phyloP scores from a whole-genome alignment of 2,329 filamentous ascomycete genomes.

The Triangularia verruculosa region DNA sequence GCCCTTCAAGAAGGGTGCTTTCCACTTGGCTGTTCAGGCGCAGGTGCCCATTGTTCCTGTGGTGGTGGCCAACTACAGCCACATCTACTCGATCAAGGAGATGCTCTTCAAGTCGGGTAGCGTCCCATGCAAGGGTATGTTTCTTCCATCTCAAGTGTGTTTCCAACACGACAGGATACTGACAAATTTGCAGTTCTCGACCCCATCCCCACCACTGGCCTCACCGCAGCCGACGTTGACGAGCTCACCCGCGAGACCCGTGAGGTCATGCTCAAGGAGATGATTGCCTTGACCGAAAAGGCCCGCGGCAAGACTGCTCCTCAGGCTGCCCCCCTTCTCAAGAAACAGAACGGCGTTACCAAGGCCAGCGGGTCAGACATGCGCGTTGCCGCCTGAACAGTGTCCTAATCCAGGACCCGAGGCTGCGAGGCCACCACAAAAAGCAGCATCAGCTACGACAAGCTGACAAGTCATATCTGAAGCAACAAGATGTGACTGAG shows the following conservation, averaged over 20 bases:
- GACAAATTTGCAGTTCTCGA: conserved; percentile 60
- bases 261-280: conserved; percentile 71
- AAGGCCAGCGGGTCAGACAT: conserved; percentile 34
- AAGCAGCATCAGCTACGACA: not conserved
- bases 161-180: not conserved
- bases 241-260: conserved; percentile 64
- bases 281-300: conserved; percentile 52
- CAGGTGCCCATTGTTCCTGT: conserved; percentile 90
- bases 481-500: not conserved
- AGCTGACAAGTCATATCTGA: not conserved
- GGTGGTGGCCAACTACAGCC: conserved; percentile 75
- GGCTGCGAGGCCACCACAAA: not conserved
- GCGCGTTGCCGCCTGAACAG: conserved; percentile 25
- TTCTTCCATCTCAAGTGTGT: not conserved
- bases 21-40: conserved; percentile 91
- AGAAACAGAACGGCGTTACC: conserved; percentile 31
- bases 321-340: conserved; percentile 24
- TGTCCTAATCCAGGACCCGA: not conserved
- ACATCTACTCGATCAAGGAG: conserved; percentile 64
- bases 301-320: conserved; percentile 42
- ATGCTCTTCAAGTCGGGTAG: conserved; percentile 64
- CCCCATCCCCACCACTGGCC: conserved; percentile 72
- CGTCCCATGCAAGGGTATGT: conserved; percentile 71
- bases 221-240: conserved; percentile 75
- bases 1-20: conserved; percentile 99